These are phyloP conservation scores for Hirschfeldia incana DNA, from an alignment of 345 rosid genomes.

Conservation along the genomic window DNA sequence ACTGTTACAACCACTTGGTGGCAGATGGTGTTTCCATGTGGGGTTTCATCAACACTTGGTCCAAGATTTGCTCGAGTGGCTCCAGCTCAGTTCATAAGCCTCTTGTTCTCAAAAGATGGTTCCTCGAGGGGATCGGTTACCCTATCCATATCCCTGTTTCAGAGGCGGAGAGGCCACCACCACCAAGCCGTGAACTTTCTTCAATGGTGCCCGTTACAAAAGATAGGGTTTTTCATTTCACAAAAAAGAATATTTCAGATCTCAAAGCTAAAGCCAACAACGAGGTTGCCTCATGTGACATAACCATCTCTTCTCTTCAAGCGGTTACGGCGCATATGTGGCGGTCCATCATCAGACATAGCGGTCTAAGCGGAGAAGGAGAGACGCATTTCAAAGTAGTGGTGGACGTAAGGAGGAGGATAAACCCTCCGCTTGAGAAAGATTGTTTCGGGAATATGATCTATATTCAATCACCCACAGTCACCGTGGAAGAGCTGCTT, in stretches of 20 bases:
- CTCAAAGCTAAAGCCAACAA: conserved; percentile 44
- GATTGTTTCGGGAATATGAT: background rate
- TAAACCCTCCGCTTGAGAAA: background rate
- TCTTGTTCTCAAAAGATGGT: conserved; percentile 28
- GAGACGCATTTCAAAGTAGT: background rate
- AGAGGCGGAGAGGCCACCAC: background rate
- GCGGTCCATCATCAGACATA: background rate
- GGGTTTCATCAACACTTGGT: conserved; percentile 49
- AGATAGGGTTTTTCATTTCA: conserved; percentile 38
- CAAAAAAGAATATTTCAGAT: conserved; percentile 4
- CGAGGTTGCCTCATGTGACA: conserved; percentile 1
- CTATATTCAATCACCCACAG: background rate
- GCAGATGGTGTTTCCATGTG: conserved; percentile 46
- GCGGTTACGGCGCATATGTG: conserved; percentile 12
- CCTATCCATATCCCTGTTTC: background rate
- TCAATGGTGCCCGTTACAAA: too few species aligned
- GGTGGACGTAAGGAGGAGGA: background rate
- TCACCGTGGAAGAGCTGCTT: conserved; percentile 8
- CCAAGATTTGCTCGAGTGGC: conserved; percentile 38
- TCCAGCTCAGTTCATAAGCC: background rate
- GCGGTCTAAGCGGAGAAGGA: background rate
- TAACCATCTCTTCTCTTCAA: conserved; percentile 39
- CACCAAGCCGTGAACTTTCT: background rate
- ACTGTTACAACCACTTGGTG: conserved; percentile 42
- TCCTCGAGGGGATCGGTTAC: background rate